phyloP scores from a whole-genome alignment of 495 filamentous ascomycete genomes.

The Apodospora peruviana region DNA sequence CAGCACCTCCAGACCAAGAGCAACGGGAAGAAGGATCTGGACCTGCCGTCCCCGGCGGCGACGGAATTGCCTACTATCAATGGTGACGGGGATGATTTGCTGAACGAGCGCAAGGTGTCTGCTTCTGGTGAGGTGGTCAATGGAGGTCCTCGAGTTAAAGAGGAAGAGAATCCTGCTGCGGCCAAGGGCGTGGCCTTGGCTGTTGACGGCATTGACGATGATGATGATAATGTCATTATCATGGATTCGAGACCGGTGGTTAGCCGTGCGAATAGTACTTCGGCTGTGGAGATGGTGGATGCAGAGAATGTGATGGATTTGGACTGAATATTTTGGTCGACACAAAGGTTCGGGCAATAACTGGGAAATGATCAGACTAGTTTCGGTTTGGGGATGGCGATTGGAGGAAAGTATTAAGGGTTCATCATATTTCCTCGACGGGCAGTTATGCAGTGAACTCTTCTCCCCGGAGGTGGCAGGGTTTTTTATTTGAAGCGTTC shows the following conservation, averaged over 20 bases:
- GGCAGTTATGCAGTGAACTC: too few species aligned
- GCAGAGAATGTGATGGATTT: neutral
- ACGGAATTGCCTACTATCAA: slow-evolving; percentile 17
- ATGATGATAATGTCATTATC: neutral
- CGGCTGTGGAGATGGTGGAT: neutral
- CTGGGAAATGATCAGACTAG: too few species aligned
- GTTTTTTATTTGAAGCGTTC: too few species aligned
- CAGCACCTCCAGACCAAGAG: neutral
- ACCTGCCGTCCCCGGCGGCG: slow-evolving; percentile 18
- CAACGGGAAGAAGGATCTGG: slow-evolving; percentile 11
- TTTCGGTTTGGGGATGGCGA: too few species aligned
- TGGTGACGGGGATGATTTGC: slow-evolving; percentile 17
- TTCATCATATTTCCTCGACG: too few species aligned
- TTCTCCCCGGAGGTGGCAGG: too few species aligned
- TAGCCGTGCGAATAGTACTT: neutral
- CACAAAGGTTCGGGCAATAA: too few species aligned
- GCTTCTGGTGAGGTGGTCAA: slow-evolving; percentile 1
- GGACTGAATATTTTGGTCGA: too few species aligned
- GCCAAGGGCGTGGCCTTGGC: neutral
- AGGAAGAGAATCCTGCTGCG: neutral
- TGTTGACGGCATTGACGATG: neutral
- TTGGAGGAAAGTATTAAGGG: too few species aligned
- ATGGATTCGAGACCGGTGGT: neutral
- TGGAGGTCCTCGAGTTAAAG: neutral
- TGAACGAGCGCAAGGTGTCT: slow-evolving; percentile 6